These are phyloP conservation scores for Aspergillus alliaceus DNA, from an alignment of 2,329 filamentous ascomycete species.

Conservation along the genomic window DNA sequence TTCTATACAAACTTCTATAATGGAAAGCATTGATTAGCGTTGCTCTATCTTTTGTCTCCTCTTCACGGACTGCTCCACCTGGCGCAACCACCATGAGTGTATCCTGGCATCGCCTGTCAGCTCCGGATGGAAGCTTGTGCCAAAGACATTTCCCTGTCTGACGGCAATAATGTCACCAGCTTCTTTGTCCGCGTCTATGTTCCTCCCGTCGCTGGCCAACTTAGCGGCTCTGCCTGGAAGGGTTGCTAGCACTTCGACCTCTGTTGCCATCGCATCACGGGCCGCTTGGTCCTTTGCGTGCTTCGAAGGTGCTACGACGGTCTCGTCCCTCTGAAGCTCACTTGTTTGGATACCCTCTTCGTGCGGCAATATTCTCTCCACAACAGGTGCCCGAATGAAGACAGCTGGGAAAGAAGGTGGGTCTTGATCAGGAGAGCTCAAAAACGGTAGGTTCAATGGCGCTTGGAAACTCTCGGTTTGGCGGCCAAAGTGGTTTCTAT, in stretches of 20 bases:
- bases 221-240: constrained; percentile 54
- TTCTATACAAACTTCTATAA: constrained; percentile 17
- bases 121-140: constrained; percentile 94
- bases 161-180: constrained; percentile 81
- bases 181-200: constrained; percentile 41
- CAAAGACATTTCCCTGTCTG: constrained; percentile 85
- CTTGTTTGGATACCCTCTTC: constrained; percentile 51
- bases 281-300: constrained; percentile 47
- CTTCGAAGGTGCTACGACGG: constrained; percentile 59
- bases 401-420: constrained; percentile 69
- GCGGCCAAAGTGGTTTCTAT: constrained; percentile 91
- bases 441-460: constrained; percentile 70
- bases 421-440: constrained; percentile 40
- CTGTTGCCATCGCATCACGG: constrained; percentile 43
- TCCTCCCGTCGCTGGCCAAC: constrained; percentile 46
- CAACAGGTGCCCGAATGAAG: constrained; percentile 92
- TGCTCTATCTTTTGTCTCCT: constrained; percentile 26
- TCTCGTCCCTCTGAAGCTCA: constrained; percentile 50
- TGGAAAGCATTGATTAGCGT: constrained; percentile 11
- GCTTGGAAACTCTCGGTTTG: constrained; percentile 91
- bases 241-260: constrained; percentile 60
- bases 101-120: constrained; percentile 84
- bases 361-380: constrained; percentile 72
- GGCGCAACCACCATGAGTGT: constrained; percentile 87
- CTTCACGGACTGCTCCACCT: constrained; percentile 56